Base-by-base conservation (phyloP, 371 early-diverging fungal species). In the Chytridiales sp. region DNA sequence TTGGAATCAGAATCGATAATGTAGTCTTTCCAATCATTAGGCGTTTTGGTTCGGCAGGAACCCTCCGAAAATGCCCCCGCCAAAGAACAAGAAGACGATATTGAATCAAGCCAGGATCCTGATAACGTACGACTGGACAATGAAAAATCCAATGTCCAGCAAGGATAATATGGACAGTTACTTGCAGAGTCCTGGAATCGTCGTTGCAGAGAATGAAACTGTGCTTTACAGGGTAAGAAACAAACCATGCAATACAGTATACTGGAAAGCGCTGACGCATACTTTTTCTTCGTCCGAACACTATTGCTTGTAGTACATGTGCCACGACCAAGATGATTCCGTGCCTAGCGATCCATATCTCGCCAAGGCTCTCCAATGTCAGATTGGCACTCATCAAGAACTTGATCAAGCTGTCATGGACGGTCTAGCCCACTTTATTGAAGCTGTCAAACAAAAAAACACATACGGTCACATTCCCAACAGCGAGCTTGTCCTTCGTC, bases 111-210 rank as follows among this genome's bases (percentile, higher is more conserved):
- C 17, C 19, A 27, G 26, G 27, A 3, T 22, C 17, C 21, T 26
- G 30, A 9, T 38, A 46, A 48, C 46, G 9, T 24, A 1, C 36
- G 40, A 34, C 24, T 3, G 21, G 29, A 9, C 9, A 17, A 11
- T 1, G 19, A 27, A 40, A 21, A 32, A 27, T 11, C 26, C 26
- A 6, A 30, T 30, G 6, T 24, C 26, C 4, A 29, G 31, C 22
- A 2, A 44, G 19, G 24, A 24, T 8, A 3, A 5, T 17, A 22
- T 41, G 5, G 41, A 41, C 5, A 41, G 17, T 17, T 4, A 5
- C 41, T 47, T 26, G 34, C 57, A 57, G 39, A 47, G 15, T 30
- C 59, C 59, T 5, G 59, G 59, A 2, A 34, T 58, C n/a, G 35
- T 34, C 34, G 41, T 49, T 26, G 41, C 42, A 9, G 47, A 58